A percentile compares a stretch with the other conserved stretches of the same genome.
phyloP scores from a whole-genome alignment of 148 eudicot genomes.

The Bassia scoparia region DNA sequence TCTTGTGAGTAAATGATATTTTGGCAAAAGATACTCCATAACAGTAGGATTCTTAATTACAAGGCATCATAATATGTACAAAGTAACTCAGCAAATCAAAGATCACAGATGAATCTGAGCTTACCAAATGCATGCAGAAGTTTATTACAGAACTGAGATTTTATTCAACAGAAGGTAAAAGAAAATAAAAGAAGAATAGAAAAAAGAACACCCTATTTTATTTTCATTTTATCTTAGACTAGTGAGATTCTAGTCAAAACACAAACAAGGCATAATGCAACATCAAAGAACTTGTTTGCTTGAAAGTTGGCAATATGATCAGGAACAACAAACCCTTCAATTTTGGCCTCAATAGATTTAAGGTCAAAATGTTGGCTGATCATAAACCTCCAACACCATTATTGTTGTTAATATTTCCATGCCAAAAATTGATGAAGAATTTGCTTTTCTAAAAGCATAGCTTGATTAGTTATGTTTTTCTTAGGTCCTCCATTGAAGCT shows the following conservation, averaged over 20 bases:
- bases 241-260: conserved; percentile 33
- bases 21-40: too few species aligned
- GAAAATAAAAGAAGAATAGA: background rate
- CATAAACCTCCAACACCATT: conserved; percentile 9
- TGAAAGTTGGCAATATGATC: conserved; percentile 22
- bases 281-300: conserved; percentile 21
- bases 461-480: conserved; percentile 33
- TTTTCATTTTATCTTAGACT: conserved; percentile 5
- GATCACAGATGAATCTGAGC: background rate
- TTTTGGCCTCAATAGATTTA: conserved; percentile 28
- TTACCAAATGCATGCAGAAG: background rate
- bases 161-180: background rate
- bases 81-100: too few species aligned
- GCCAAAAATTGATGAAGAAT: conserved; percentile 12
- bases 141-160: background rate
- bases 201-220: background rate
- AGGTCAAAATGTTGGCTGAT: conserved; percentile 26
- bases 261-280: background rate
- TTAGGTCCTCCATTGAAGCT: conserved; percentile 54
- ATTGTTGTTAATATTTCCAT: conserved; percentile 8
- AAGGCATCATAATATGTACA: too few species aligned
- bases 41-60: too few species aligned
- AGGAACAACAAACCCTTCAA: conserved; percentile 29
- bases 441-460: conserved; percentile 24
- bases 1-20: too few species aligned